Base-by-base conservation (phyloP, 495 filamentous ascomycete species). In the Cetradonia linearis region DNA sequence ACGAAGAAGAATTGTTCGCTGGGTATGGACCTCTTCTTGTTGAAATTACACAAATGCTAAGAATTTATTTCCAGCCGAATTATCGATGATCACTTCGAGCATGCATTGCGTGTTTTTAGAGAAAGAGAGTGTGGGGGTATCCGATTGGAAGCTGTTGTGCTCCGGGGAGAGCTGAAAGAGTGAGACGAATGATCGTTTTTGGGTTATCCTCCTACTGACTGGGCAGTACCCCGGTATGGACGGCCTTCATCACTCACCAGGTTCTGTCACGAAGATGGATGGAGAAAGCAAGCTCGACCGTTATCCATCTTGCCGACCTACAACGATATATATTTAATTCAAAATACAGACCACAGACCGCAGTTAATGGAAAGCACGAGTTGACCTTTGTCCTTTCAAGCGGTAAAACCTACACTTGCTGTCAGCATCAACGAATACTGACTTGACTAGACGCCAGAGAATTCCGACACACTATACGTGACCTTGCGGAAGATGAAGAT, bases 81-180 rank as follows among this genome's bases (percentile, higher is more conserved):
- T 28, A 66, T 81, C 38, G 86, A 93, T 55, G 86, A 88, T 63
- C 75, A 74, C 7, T 88, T 78, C 61, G 74, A 80, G 20, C 89
- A 92, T 66, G 83, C 79, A 1, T 72, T 95, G 30, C 83, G 88
- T 34, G 76, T 95, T 3, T 89, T 81, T 68, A 73, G 81, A 61
- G 89, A 95, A 62, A 70, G 66, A 3, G 72, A 78, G n/a, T 84
- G 82, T 5, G 75, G 79, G 2, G 82, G 83, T 16, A 72, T 89
- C 3, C 67, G 82, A 38, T 69, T 85, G 14, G 81, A 85, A 63
- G 63, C 63, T 7, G 63, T 60, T 10, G 60, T 58, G 9, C 56
- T 52, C 3, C 31, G 44, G 27, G 63, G 63, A 7, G 50, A 50
- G 0, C 44, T 63, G 5, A 60, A 30, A 33, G 36, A 38, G 62